Base-by-base conservation (phyloP, 139 green algal species). In the Auxenochlorella pyrenoidosa region DNA sequence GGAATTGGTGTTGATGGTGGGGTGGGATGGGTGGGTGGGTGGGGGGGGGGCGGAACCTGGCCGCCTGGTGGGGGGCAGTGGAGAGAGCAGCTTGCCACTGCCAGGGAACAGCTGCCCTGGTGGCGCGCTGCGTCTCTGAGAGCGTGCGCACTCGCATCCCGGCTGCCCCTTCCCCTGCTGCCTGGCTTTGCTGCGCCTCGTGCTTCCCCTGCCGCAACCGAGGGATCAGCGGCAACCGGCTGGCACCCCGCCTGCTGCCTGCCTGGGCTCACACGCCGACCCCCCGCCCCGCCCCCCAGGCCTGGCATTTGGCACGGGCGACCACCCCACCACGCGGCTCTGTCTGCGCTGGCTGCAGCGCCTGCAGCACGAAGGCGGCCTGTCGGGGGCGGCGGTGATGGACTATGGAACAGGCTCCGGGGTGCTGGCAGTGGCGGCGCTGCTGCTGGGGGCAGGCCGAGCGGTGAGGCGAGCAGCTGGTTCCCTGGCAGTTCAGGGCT, bases 251-350 rank as follows among this genome's bases (percentile, higher is more conserved):
- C 22, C 22, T 54, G 47, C 15, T 63, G 54, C 54, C 54, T 63
- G 54, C 54, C 54, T 13, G 16, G 54, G 54, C 54, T 63, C 54
- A 4, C 54, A 8, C 16, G 32, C 72, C 58, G 21, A 30, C 6
- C 5, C 3, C 32, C 66, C 66, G 32, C 16, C 66, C 66, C 32
- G 32, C 30, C 32, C 32, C 32, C 34, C 96, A 26, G 96, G 96
- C 0, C 87, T 99, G 41, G 95, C 96, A 0, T 99, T 99, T 83
- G 96, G 96, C 58, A 99, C 96, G 5, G 96, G 96, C 3, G 95
- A 98, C 83, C 96, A 99, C 82, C 94, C 96, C 15, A 99, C 96
- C 43, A 99, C 96, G 3, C 92, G 94, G 24, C 90, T 98, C 36
- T 99, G 96, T 90, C 89, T 99, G 66, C 44, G 47, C n/a, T 93